These are phyloP conservation scores for Solanum ossicruentum DNA, from an alignment of 257 asterid species.

Conservation along the genomic window DNA sequence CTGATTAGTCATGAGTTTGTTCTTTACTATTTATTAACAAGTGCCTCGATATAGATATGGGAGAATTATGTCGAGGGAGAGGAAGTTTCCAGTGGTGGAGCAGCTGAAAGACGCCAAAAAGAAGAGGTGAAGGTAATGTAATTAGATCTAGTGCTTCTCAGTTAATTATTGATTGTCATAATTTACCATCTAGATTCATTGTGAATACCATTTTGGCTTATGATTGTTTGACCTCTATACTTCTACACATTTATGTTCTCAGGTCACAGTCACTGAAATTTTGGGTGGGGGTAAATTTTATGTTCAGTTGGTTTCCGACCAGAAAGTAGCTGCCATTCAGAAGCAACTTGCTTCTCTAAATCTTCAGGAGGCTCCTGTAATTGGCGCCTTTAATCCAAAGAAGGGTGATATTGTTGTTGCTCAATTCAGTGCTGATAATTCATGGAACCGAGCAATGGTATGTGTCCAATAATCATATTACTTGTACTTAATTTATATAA, in stretches of 20 bases:
- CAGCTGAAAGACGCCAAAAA: conserved; percentile 54
- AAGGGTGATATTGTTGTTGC: conserved; percentile 86
- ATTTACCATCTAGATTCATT: neutral
- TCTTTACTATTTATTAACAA: neutral
- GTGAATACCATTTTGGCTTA: neutral
- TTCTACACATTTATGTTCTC: neutral
- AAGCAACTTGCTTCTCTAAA: conserved; percentile 72
- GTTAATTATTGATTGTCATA: neutral
- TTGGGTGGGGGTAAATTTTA: conserved; percentile 91
- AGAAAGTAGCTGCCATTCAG: conserved; percentile 73
- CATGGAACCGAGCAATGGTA: conserved; percentile 99
- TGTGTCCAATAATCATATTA: conserved; percentile 6
- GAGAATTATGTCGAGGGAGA: conserved; percentile 67
- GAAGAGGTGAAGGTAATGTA: conserved; percentile 62
- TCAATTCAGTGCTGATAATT: conserved; percentile 78
- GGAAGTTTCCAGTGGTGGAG: conserved; percentile 44
- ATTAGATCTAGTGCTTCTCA: neutral
- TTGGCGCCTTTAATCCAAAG: conserved; percentile 88
- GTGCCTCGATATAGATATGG: conserved; percentile 26
- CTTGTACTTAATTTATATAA: neutral
- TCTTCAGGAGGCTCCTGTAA: conserved; percentile 75
- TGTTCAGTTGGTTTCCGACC: conserved; percentile 72
- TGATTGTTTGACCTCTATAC: neutral
- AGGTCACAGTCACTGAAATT: conserved; percentile 86
- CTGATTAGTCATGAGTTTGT: neutral